These are phyloP conservation scores for Drosera capensis DNA, from an alignment of 148 eudicot species.

Conservation along the genomic window DNA sequence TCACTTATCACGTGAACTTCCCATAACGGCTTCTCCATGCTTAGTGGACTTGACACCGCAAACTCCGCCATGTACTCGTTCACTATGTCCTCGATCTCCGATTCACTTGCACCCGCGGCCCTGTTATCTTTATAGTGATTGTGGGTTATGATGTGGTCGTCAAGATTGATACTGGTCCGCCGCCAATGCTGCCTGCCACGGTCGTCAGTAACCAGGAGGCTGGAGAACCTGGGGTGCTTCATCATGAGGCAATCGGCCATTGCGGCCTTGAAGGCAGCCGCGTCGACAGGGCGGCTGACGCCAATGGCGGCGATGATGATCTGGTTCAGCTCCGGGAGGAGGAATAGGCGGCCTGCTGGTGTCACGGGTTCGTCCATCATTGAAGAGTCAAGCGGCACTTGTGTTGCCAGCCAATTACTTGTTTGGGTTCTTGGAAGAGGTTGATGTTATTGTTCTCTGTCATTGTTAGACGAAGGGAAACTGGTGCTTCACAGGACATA, in stretches of 20 bases:
- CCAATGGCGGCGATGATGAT: not conserved
- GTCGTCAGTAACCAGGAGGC: not conserved
- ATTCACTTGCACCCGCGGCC: no score
- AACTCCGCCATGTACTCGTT: conserved; percentile 45
- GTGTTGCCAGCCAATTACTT: no score
- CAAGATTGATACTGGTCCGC: not conserved
- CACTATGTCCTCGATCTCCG: conserved; percentile 16
- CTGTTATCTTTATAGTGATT: no score
- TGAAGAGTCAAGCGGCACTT: no score
- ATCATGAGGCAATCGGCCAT: not conserved
- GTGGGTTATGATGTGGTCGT: conserved; percentile 2
- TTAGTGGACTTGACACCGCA: conserved; percentile 41
- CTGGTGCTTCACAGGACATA: no score
- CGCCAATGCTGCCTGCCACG: not conserved
- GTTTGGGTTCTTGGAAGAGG: no score
- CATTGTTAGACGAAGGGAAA: no score
- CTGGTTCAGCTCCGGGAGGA: not conserved
- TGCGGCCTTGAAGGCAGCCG: not conserved
- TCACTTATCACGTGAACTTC: conserved; percentile 43
- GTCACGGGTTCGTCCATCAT: not conserved
- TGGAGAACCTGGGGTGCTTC: not conserved
- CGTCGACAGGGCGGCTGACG: not conserved
- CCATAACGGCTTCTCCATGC: conserved; percentile 59
- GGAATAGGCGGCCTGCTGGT: not conserved
- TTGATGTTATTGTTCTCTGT: no score